These are phyloP conservation scores for Camelina neglecta DNA, from an alignment of 345 rosid genomes.

Conservation along the genomic window DNA sequence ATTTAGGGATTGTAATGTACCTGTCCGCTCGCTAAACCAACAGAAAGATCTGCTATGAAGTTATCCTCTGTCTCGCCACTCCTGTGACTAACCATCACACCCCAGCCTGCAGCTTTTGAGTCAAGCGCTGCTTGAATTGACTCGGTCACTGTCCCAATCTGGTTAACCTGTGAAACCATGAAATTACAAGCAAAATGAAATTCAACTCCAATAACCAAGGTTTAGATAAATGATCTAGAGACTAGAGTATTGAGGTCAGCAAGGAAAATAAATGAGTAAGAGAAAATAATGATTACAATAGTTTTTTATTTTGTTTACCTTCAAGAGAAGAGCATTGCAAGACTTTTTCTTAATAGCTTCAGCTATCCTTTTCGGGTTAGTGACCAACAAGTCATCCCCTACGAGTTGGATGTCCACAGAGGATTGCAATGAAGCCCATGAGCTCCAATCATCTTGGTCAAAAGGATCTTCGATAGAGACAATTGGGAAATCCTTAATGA, in stretches of 20 bases:
- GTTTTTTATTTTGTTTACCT: slow-evolving; percentile 52
- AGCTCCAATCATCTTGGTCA: slow-evolving; percentile 98
- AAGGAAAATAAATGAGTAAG: background rate
- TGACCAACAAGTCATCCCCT: slow-evolving; percentile 96
- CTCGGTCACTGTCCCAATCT: slow-evolving; percentile 95
- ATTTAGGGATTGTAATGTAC: slow-evolving; percentile 46
- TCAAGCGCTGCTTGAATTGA: slow-evolving; percentile 95
- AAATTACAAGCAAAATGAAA: slow-evolving; percentile 6
- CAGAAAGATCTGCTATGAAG: slow-evolving; percentile 94
- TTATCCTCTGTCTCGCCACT: slow-evolving; percentile 99
- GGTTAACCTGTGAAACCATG: slow-evolving; percentile 77
- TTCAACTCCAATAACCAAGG: background rate
- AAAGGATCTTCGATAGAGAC: slow-evolving; percentile 97
- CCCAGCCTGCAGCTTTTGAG: slow-evolving; percentile 99
- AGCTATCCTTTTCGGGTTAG: slow-evolving; percentile 92
- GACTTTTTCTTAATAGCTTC: slow-evolving; percentile 91
- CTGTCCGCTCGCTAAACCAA: slow-evolving; percentile 98
- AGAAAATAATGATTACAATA: background rate
- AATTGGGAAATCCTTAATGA: slow-evolving; percentile 86
- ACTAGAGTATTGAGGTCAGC: background rate
- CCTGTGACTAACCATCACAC: slow-evolving; percentile 97
- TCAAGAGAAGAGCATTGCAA: slow-evolving; percentile 88
- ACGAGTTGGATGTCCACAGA: slow-evolving; percentile 90
- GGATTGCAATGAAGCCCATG: slow-evolving; percentile 89
- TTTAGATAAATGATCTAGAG: background rate